Evolutionary conservation across 768 basidiomycete genomes (phyloP), one percentile per base, ranked within the genome.

Genomic region (Auriscalpium microsporum): DNA sequence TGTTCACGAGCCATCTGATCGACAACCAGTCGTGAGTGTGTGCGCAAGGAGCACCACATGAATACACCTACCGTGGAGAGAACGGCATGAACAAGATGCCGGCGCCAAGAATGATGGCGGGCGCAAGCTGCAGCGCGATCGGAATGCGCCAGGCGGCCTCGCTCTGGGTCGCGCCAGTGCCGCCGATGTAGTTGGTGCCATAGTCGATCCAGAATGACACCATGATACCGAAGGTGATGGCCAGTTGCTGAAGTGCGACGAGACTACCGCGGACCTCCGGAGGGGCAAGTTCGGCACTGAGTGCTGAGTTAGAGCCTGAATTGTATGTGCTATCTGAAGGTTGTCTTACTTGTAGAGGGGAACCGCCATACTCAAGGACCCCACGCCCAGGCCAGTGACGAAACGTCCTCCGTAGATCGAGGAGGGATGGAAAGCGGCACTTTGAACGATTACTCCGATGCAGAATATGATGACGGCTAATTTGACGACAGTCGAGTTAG

Each of bases 211-310:
- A 79, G 71, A 75, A 76, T 6, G 69, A 73, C 28, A 87, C 59
- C 82, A 87, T 82, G 66, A 87, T 88, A 19, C 86, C 85, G 62
- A 87, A 87, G 1, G 86, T 86, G 67, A 91, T 91, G 3, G 87
- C 84, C 17, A 90, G 74, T 65, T 90, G 89, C 65, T 90, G 89
- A 9, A 91, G 77, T 3, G 86, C 87, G 51, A 90, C 87, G 38
- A 91, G 72, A 65, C 83, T 84, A 11, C 89, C 89, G 58, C 89
- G 81, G 14, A 91, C 86, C 70, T 90, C 89, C 4, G 88, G 86
- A 28, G 89, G 88, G 1, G 84, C 82, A 53, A 89, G 78, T 67
- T 79, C 76, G 42, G 75, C 75, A 59, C 72, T 72, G 50, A 1
- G 21, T 1, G 36, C 4, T 14, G 38, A 8, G 16, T 40, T 44